Conservation (phyloP, 805 yeast genomes). For the Candida maltosa region DNA sequence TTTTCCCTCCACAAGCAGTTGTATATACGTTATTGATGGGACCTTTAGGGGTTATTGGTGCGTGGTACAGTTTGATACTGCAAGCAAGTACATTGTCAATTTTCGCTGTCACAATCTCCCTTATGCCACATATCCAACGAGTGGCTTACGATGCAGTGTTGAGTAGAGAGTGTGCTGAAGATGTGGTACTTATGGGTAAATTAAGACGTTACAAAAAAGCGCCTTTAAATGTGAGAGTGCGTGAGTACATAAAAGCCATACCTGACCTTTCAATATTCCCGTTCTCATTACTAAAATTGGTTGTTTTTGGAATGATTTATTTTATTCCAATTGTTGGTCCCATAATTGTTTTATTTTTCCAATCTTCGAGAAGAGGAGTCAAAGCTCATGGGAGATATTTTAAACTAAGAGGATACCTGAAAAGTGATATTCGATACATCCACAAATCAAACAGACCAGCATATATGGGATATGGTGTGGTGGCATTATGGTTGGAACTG, state of each 20-base stretch:
- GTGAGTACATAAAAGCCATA: slow-evolving; percentile 23
- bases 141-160: slow-evolving; percentile 48
- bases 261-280: slow-evolving; percentile 41
- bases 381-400: slow-evolving; percentile 55
- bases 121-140: slow-evolving; percentile 48
- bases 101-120: slow-evolving; percentile 35
- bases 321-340: slow-evolving; percentile 62
- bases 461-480: slow-evolving; percentile 52
- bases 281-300: slow-evolving; percentile 33
- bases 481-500: slow-evolving; percentile 48
- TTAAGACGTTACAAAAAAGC: slow-evolving; percentile 21
- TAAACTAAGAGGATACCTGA: slow-evolving; percentile 48
- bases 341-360: slow-evolving; percentile 43
- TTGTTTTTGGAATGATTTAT: slow-evolving; percentile 36
- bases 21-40: slow-evolving; percentile 43
- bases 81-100: slow-evolving; percentile 40
- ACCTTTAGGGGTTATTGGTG: slow-evolving; percentile 47
- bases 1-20: slow-evolving; percentile 46
- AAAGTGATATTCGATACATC: slow-evolving; percentile 35
- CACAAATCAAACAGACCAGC: slow-evolving; percentile 36
- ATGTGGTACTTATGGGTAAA: slow-evolving; percentile 40
- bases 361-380: slow-evolving; percentile 54
- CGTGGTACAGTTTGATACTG: slow-evolving; percentile 43
- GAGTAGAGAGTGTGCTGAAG: slow-evolving; percentile 42
- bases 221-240: slow-evolving; percentile 16